Conservation (phyloP, 2,329 filamentous ascomycete genomes). For the Curvularia lunata region DNA sequence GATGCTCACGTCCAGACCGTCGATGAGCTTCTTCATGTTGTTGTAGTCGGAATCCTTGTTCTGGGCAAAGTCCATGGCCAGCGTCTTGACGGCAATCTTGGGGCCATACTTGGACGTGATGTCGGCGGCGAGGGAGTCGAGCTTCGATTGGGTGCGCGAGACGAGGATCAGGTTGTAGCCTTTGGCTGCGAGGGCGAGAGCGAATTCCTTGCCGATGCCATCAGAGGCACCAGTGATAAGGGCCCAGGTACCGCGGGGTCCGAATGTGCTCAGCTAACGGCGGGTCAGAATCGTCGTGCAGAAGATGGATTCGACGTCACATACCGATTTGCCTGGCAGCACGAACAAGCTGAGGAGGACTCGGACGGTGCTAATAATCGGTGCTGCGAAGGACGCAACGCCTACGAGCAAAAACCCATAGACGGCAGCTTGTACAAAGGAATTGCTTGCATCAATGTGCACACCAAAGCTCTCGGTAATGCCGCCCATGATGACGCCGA, state of each 20-base stretch:
- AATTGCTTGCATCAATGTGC: conserved; percentile 41
- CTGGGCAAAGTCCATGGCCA: conserved; percentile 90
- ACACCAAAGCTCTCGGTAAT: conserved; percentile 38
- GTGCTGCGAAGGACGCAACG: conserved; percentile 39
- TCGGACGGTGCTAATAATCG: conserved; percentile 55
- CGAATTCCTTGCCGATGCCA: conserved; percentile 95
- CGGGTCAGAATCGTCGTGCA: conserved; percentile 8
- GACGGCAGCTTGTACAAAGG: conserved; percentile 35
- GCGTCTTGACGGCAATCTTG: conserved; percentile 71
- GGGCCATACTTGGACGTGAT: conserved; percentile 72
- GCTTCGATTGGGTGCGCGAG: conserved; percentile 92
- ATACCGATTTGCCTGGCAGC: conserved; percentile 56
- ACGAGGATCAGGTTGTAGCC: conserved; percentile 96
- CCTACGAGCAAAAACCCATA: conserved; percentile 41
- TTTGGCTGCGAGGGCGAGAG: conserved; percentile 83
- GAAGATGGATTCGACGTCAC: conserved; percentile 14
- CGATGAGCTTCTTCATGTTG: conserved; percentile 70
- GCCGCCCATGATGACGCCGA: conserved; percentile 20
- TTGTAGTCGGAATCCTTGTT: conserved; percentile 83
- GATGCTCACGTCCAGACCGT: conserved; percentile 80
- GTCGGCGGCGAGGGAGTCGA: conserved; percentile 76
- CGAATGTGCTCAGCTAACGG: conserved; percentile 78
- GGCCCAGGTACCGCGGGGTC: conserved; percentile 90
- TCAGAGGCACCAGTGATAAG: conserved; percentile 95
- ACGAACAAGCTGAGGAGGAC: conserved; percentile 58